A percentile compares a stretch with the other conserved stretches of the same genome.
Evolutionary conservation across 2,329 filamentous ascomycete genomes (phyloP).

Genomic region (Acarospora socialis): DNA sequence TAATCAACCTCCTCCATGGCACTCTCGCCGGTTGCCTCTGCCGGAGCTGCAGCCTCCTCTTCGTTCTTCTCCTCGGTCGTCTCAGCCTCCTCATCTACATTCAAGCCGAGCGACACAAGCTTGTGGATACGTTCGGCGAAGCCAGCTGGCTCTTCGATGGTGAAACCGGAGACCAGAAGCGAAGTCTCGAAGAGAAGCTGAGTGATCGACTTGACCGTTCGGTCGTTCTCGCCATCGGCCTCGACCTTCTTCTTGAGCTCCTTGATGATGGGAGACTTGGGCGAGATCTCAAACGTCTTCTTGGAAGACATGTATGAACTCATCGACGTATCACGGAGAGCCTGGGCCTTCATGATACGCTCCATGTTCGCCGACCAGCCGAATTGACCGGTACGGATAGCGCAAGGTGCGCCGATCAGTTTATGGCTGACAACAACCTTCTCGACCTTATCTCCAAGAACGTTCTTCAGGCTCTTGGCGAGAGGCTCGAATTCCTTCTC

Average conservation of each 20-base stretch:
- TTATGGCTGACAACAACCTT: conserved; percentile 99
- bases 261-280: conserved; percentile 93
- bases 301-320: conserved; percentile 99
- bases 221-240: conserved; percentile 92
- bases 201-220: conserved; percentile 97
- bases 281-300: conserved; percentile 99
- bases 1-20: conserved; percentile 99
- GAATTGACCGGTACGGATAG: conserved; percentile 98
- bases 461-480: conserved; percentile 96
- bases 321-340: conserved; percentile 99
- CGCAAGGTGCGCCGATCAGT: conserved; percentile 84
- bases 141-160: conserved; percentile 94
- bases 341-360: conserved; percentile 99
- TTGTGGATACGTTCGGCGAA: conserved; percentile 99
- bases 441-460: conserved; percentile 98
- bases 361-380: conserved; percentile 99
- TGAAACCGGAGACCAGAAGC: conserved; percentile 96
- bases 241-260: conserved; percentile 99
- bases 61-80: conserved; percentile 40
- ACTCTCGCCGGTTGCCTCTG: conserved; percentile 62
- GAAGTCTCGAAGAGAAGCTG: conserved; percentile 98
- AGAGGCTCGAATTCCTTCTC: conserved; percentile 97
- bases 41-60: conserved; percentile 43
- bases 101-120: conserved; percentile 92
- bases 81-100: conserved; percentile 90